A percentile compares a stretch with the other conserved stretches of the same genome.
These are phyloP conservation scores for Penicillium pancosmium DNA, from an alignment of 495 filamentous ascomycete species.

Conservation along the genomic window DNA sequence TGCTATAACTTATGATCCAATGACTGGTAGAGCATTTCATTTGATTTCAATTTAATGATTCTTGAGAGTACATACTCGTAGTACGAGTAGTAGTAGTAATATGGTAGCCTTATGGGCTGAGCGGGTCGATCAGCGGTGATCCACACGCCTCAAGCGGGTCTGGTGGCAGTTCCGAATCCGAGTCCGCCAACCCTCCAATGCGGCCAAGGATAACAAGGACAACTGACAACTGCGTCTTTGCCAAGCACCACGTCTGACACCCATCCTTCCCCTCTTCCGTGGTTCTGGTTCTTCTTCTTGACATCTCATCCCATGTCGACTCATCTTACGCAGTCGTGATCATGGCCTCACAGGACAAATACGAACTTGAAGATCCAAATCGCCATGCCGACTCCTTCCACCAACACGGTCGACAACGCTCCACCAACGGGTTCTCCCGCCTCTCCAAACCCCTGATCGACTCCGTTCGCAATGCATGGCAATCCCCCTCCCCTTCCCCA, in stretches of 20 bases:
- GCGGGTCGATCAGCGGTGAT: slow-evolving; percentile 11
- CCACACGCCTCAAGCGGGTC: slow-evolving; percentile 4
- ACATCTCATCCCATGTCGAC: not conserved
- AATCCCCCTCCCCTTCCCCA: slow-evolving; percentile 27
- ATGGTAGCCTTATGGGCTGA: not conserved
- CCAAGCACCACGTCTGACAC: slow-evolving; percentile 2
- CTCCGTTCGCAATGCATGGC: slow-evolving; percentile 51
- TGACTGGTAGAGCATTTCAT: not conserved
- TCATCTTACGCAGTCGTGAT: not conserved
- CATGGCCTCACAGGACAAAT: slow-evolving; percentile 21
- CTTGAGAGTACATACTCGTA: too few relatives aligned
- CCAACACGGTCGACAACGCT: slow-evolving; percentile 14
- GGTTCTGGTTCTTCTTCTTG: not conserved
- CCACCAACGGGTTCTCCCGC: slow-evolving; percentile 16
- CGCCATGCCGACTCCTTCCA: slow-evolving; percentile 22
- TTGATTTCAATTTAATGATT: not conserved
- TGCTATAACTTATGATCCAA: not conserved
- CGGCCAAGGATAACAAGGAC: not conserved
- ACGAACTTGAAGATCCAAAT: slow-evolving; percentile 23
- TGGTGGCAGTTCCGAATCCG: not conserved
- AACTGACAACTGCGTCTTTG: not conserved
- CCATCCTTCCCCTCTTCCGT: not conserved
- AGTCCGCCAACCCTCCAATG: too few relatives aligned
- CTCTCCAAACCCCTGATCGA: slow-evolving; percentile 46
- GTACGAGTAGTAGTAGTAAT: too few relatives aligned